Evolutionary conservation across 2,329 filamentous ascomycete genomes (phyloP).

Genomic region (Tolypocladium ovalisporum): DNA sequence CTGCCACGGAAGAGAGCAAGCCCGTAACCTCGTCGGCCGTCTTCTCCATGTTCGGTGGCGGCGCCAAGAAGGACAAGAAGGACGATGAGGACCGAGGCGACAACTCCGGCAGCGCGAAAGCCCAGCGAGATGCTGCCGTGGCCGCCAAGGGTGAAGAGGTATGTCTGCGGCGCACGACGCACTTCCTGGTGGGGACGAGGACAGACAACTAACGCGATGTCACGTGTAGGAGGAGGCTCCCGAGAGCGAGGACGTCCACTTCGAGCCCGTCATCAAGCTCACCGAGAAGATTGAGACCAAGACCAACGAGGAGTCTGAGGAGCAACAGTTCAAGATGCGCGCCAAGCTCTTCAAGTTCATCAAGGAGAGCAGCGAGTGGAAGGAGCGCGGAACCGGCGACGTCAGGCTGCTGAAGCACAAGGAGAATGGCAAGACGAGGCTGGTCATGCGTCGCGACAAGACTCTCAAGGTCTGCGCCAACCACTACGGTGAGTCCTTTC

Average conservation of each 20-base stretch:
- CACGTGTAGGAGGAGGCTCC: conserved; percentile 56
- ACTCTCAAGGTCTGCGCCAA: conserved; percentile 99
- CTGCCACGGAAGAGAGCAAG: conserved; percentile 9
- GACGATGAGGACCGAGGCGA: conserved; percentile 73
- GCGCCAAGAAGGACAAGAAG: conserved; percentile 95
- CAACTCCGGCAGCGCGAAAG: conserved; percentile 80
- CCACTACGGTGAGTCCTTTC: conserved; percentile 73
- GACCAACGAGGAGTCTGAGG: conserved; percentile 97
- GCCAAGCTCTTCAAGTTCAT: conserved; percentile 99
- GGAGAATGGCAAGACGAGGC: conserved; percentile 93
- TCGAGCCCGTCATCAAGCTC: conserved; percentile 90
- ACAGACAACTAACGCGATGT: conserved; percentile 1
- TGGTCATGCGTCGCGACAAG: conserved; percentile 99
- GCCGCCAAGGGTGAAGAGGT: conserved; percentile 49
- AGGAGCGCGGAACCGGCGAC: conserved; percentile 96
- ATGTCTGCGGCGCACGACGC: conserved; percentile 7
- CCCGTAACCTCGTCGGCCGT: conserved; percentile 53
- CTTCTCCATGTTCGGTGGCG: conserved; percentile 98
- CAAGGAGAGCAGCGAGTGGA: conserved; percentile 88
- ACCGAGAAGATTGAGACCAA: conserved; percentile 95
- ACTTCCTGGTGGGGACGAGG: not conserved
- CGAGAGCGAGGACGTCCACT: conserved; percentile 89
- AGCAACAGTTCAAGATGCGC: conserved; percentile 98
- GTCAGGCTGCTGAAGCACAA: conserved; percentile 96
- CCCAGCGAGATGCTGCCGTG: conserved; percentile 53